Evolutionary conservation across 169 alveolate species (phyloP).

Genomic region (Cyclospora cayetanensis): DNA sequence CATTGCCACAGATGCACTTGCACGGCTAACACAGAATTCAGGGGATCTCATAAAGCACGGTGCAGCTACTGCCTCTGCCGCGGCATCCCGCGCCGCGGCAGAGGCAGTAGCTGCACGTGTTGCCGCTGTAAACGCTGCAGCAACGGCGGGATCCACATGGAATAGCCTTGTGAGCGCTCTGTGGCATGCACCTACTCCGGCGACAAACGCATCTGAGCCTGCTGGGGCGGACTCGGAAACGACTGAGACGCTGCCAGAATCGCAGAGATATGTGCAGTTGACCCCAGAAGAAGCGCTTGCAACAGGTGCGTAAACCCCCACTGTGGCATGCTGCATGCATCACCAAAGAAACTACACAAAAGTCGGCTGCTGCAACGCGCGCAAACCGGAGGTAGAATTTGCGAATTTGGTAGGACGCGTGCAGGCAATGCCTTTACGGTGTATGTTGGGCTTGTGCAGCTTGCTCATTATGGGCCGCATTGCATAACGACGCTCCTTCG

Average conservation of each 20-base stretch:
- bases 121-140: slow-evolving; percentile 55
- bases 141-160: neutral
- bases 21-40: neutral
- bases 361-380: too few species aligned
- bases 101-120: neutral
- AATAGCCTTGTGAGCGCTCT: neutral
- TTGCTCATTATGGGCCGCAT: slow-evolving; percentile 46
- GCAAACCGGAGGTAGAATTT: too few species aligned
- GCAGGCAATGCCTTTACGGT: too few species aligned
- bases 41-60: neutral
- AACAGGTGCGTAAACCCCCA: slow-evolving; percentile 16
- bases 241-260: neutral
- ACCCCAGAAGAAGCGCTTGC: slow-evolving; percentile 52
- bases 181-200: neutral
- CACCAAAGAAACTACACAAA: too few species aligned
- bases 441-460: too few species aligned
- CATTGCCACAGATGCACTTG: neutral
- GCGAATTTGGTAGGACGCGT: too few species aligned
- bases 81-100: neutral
- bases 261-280: neutral
- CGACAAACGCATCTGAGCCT: neutral
- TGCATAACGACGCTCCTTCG: neutral
- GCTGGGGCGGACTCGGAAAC: neutral
- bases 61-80: slow-evolving; percentile 6
- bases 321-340: too few species aligned